Conservation (phyloP, 2,329 filamentous ascomycete genomes). For the Penicillium psychrosexuale region DNA sequence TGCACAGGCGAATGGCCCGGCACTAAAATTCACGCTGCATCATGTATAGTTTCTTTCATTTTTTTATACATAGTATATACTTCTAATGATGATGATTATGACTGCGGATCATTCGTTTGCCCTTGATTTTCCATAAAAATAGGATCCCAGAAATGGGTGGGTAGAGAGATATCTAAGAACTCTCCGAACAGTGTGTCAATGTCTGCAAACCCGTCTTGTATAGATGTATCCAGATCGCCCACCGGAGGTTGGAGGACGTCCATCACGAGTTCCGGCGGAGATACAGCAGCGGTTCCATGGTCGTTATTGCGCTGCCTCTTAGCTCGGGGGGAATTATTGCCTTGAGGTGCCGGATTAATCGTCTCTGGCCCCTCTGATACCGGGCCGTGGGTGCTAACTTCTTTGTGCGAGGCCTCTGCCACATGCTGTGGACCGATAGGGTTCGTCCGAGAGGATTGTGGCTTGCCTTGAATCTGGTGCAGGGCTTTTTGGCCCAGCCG, state of each 20-base stretch:
- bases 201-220: conserved; percentile 27
- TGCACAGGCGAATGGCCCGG: not conserved
- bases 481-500: conserved; percentile 40
- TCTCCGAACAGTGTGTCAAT: conserved; percentile 38
- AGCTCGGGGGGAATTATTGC: not conserved
- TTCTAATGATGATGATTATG: conserved; percentile 15
- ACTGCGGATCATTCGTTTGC: not conserved
- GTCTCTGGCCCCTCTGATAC: not conserved
- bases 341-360: not conserved
- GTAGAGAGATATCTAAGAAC: conserved; percentile 35
- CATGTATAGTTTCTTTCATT: conserved; percentile 2
- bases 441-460: not conserved
- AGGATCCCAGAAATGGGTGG: conserved; percentile 39
- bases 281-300: not conserved
- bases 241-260: conserved; percentile 44
- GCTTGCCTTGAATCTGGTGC: conserved; percentile 27
- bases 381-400: not conserved
- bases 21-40: not conserved
- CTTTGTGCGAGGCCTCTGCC: not conserved
- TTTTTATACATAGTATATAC: conserved; percentile 8
- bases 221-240: conserved; percentile 36
- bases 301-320: conserved; percentile 1
- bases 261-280: conserved; percentile 10
- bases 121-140: conserved; percentile 24
- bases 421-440: not conserved